Evolutionary conservation across 148 eudicot genomes (phyloP).

Genomic region (Suaeda aralocaspica): DNA sequence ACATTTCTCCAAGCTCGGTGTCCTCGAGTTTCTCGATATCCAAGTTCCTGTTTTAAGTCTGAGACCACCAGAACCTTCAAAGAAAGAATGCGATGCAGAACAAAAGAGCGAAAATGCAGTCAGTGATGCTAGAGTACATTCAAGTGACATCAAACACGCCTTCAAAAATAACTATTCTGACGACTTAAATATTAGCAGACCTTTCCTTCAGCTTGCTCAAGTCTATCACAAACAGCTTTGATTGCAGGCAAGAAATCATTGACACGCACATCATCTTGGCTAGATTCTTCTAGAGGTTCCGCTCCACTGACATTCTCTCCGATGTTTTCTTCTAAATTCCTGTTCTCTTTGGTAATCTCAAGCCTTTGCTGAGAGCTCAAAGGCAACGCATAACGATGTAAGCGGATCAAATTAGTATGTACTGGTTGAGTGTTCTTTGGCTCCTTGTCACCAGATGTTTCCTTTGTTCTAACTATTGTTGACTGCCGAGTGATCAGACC

Average conservation of each 20-base stretch:
- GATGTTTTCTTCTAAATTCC: conserved; percentile 34
- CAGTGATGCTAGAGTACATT: background rate
- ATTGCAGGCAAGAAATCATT: conserved; percentile 76
- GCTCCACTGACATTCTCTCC: conserved; percentile 34
- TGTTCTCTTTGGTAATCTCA: conserved; percentile 68
- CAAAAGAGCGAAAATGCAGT: conserved; percentile 14
- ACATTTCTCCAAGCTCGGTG: conserved; percentile 97
- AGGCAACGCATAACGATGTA: conserved; percentile 80
- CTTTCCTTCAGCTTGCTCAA: conserved; percentile 84
- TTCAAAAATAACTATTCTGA: conserved; percentile 3
- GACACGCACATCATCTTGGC: conserved; percentile 60
- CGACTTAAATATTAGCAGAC: conserved; percentile 32
- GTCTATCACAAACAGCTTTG: conserved; percentile 80
- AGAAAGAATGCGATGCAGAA: conserved; percentile 11
- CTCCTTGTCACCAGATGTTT: conserved; percentile 40
- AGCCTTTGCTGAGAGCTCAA: conserved; percentile 86
- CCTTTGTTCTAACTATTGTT: conserved; percentile 71
- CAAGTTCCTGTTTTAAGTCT: conserved; percentile 83
- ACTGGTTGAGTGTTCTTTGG: conserved; percentile 46
- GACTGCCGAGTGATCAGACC: conserved; percentile 82
- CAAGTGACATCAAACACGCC: background rate
- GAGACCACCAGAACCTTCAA: conserved; percentile 79
- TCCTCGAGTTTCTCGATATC: conserved; percentile 60
- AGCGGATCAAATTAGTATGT: conserved; percentile 72
- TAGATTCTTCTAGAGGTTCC: conserved; percentile 38